phyloP scores from a whole-genome alignment of 345 rosid species.

The Psidium guajava region DNA sequence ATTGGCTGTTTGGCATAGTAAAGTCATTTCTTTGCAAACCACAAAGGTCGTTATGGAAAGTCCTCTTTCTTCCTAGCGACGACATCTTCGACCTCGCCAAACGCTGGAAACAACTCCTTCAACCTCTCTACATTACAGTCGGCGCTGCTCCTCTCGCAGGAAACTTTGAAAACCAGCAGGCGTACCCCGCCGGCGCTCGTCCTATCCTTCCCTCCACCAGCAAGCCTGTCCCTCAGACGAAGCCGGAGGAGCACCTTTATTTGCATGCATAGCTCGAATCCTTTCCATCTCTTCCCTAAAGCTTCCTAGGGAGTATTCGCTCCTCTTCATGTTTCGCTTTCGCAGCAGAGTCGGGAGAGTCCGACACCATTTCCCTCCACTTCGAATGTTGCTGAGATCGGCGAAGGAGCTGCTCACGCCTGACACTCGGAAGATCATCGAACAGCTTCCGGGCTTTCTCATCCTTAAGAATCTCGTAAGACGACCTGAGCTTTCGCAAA shows the following conservation, averaged over 20 bases:
- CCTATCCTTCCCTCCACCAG: slow-evolving; percentile 12
- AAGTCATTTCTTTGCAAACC: no score
- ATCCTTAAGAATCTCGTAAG: slow-evolving; percentile 68
- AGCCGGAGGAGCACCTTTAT: slow-evolving; percentile 16
- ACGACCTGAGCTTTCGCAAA: slow-evolving; percentile 61
- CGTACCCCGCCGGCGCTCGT: slow-evolving; percentile 2
- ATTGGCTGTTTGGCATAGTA: no score
- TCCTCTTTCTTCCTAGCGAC: slow-evolving; percentile 42
- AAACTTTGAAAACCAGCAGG: slow-evolving; percentile 45
- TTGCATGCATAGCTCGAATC: slow-evolving; percentile 38
- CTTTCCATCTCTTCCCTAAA: slow-evolving; percentile 61
- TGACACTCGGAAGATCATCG: slow-evolving; percentile 61
- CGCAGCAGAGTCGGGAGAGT: slow-evolving; percentile 37
- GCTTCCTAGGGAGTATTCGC: slow-evolving; percentile 42
- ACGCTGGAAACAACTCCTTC: slow-evolving; percentile 47
- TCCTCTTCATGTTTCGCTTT: slow-evolving; percentile 52
- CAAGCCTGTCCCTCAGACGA: slow-evolving; percentile 13
- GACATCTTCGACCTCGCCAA: slow-evolving; percentile 76
- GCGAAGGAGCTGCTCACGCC: slow-evolving; percentile 47
- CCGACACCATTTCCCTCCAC: slow-evolving; percentile 62
- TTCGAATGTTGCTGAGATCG: slow-evolving; percentile 47
- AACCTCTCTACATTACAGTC: slow-evolving; percentile 54
- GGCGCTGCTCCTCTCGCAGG: slow-evolving; percentile 60
- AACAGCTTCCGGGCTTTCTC: slow-evolving; percentile 72
- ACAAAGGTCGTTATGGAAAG: slow-evolving; percentile 2